Base-by-base conservation (phyloP, 352 stramenopile genomes). In the Globisporangium camurandrum region DNA sequence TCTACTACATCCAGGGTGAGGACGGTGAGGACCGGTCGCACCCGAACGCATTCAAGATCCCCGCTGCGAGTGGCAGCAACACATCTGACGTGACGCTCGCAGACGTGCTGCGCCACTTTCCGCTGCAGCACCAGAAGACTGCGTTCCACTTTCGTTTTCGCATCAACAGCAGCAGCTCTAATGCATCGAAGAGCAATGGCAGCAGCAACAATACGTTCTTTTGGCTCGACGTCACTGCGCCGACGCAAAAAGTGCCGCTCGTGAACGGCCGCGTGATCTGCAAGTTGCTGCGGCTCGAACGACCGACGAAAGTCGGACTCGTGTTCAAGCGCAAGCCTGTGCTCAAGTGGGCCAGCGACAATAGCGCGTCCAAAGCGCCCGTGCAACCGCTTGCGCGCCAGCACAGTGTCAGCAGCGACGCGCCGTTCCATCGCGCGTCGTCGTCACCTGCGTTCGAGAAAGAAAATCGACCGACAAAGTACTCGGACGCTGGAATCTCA, bases 1-100 rank as follows among this genome's bases (percentile, higher is more conserved):
- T 93, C 64, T 93, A 93, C 74, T 89, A 89, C 59, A 76, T 93
- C 59, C 82, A 93, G 64, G 82, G 78, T 16, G 82, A 93, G 59
- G 82, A 93, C 48, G 82, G 82, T 16, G 82, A 93, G 57, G 82
- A 93, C 49, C 73, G 80, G 31, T 73, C 73, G 41, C 82, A 93
- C 56, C 82, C 82, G 30, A 93, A 93, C 48, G 82, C 82, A 26
- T 93, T 89, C 64, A 69, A 69, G 20, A 72, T 85, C 49, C 71
- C 69, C 4, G 42, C 70, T 38, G 19, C 61, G 3, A 46, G 42
- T 27, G 41, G 62, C 37, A 51, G 30, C 30, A 12, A 8, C 8
- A 34, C 57, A 19, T 38, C 58, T 17, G 76, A 86, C 47, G 65
- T 89, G 37, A 93, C 78, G 46, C 76, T 93, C 22, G 70, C 56